Evolutionary conservation across 202 grass and related monocot species (phyloP).

Genomic region (Saccharum hybrid): DNA sequence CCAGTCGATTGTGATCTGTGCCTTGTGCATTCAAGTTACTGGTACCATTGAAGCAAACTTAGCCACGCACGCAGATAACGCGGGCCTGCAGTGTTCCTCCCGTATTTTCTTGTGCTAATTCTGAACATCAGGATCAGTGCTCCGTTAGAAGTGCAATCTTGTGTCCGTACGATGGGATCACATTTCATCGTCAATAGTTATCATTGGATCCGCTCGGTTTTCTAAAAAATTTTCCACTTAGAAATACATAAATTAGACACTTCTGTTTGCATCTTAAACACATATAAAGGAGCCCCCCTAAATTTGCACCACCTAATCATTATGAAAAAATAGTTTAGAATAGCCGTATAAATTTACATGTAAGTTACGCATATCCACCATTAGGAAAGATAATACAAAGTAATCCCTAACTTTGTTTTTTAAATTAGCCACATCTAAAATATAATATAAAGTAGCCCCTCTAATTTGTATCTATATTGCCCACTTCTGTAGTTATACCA

Average conservation of each 20-base stretch:
- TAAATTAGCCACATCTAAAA: background rate
- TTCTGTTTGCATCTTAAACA: background rate
- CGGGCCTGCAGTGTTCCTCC: background rate
- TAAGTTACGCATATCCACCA: background rate
- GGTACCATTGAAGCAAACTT: background rate
- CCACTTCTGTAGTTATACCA: background rate
- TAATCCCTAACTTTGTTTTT: background rate
- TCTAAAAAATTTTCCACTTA: background rate
- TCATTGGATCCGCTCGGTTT: background rate
- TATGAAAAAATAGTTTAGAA: background rate
- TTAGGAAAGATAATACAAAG: background rate
- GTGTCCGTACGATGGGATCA: background rate
- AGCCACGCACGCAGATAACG: background rate
- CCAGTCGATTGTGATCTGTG: slow-evolving; percentile 5
- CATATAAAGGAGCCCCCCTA: background rate
- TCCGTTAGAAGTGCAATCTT: background rate
- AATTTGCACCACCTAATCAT: background rate
- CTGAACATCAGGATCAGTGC: background rate
- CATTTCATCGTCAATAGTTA: background rate
- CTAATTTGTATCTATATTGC: background rate
- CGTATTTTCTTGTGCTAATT: background rate
- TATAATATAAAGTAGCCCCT: background rate
- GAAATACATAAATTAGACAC: background rate
- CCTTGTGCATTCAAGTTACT: background rate
- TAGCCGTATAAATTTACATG: background rate